phyloP scores from a whole-genome alignment of 2,329 filamentous ascomycete species.

The Beauveria scarabaeidicola region DNA sequence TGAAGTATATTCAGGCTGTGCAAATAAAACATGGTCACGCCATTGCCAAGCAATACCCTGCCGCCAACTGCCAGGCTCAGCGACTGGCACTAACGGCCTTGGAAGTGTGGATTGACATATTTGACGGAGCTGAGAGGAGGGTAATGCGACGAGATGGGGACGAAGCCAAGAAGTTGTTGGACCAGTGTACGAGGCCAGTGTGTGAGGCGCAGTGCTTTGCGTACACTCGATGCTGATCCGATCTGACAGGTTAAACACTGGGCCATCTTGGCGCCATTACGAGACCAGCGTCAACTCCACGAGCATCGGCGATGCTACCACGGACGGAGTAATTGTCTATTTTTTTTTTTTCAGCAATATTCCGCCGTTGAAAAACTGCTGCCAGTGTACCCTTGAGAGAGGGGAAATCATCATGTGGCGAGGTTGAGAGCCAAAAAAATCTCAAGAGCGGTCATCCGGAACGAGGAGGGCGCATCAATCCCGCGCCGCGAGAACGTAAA shows the following conservation, averaged over 20 bases:
- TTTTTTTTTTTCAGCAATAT: too few species aligned
- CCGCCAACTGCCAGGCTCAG: neutral
- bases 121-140: neutral
- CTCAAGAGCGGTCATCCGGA: too few species aligned
- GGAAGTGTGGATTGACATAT: neutral
- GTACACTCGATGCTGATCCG: neutral
- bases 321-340: too few species aligned
- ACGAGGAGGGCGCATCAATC: neutral
- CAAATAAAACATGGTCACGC: neutral
- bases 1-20: neutral
- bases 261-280: too few species aligned
- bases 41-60: conserved; percentile 1
- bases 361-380: too few species aligned
- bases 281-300: too few species aligned
- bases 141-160: too few species aligned
- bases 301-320: neutral
- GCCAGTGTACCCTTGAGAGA: too few species aligned
- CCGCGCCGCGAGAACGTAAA: neutral
- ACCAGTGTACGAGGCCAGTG: neutral
- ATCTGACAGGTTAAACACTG: neutral
- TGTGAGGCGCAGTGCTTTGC: neutral
- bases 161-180: neutral
- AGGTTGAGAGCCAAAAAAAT: too few species aligned
- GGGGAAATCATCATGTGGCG: too few species aligned
- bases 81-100: neutral